Evolutionary conservation across 805 yeast species (phyloP).

Genomic region (Candida chauliodis): DNA sequence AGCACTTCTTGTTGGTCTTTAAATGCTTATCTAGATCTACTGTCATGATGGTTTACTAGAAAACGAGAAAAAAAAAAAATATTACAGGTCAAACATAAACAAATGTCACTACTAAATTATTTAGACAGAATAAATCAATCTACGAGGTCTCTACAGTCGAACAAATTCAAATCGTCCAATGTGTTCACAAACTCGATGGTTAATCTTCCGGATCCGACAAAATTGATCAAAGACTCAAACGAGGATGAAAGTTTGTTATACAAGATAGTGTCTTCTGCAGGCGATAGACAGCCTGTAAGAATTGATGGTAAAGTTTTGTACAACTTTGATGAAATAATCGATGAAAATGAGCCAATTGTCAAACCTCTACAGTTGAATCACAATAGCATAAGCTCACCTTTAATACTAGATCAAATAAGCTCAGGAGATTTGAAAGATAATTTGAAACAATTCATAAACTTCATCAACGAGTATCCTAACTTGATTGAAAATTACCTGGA

Average conservation of each 20-base stretch:
- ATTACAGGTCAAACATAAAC: not conserved
- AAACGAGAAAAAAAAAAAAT: conserved; percentile 2
- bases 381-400: not conserved
- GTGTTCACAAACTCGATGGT: conserved; percentile 63
- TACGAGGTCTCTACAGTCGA: conserved; percentile 36
- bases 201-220: conserved; percentile 48
- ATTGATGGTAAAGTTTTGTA: conserved; percentile 45
- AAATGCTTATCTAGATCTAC: conserved; percentile 46
- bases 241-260: conserved; percentile 50
- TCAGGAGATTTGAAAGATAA: not conserved
- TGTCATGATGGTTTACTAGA: conserved; percentile 18
- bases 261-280: conserved; percentile 27
- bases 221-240: conserved; percentile 58
- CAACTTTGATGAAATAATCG: conserved; percentile 3
- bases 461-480: conserved; percentile 25
- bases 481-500: conserved; percentile 20
- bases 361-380: not conserved
- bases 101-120: conserved; percentile 1
- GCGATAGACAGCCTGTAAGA: conserved; percentile 33
- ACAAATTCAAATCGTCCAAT: conserved; percentile 55
- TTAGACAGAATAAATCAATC: conserved; percentile 35
- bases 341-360: conserved; percentile 1
- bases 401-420: not conserved
- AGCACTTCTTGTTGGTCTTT: conserved; percentile 44
- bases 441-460: conserved; percentile 12